A percentile compares a stretch with the other conserved stretches of the same genome.
These are phyloP conservation scores for Claviceps sp. DNA, from an alignment of 2,329 filamentous ascomycete genomes.

Conservation along the genomic window DNA sequence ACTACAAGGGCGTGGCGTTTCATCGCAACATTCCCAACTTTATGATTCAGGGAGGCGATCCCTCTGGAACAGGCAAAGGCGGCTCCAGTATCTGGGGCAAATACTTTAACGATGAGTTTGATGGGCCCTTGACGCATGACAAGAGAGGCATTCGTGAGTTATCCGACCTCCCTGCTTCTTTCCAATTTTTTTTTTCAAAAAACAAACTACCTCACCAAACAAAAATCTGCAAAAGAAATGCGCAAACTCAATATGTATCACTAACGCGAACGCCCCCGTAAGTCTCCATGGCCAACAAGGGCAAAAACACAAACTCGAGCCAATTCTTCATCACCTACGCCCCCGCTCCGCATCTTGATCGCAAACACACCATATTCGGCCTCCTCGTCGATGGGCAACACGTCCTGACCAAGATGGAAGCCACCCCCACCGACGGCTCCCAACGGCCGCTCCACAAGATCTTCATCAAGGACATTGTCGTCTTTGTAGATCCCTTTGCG, in stretches of 20 bases:
- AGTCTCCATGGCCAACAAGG: constrained; percentile 91
- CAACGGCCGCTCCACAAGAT: constrained; percentile 69
- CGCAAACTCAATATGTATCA: not conserved
- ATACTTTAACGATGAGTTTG: constrained; percentile 86
- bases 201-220: too few species aligned
- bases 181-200: not conserved
- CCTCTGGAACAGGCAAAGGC: constrained; percentile 82
- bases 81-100: constrained; percentile 87
- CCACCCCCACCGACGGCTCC: constrained; percentile 57
- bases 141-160: constrained; percentile 48
- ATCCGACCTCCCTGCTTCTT: not conserved
- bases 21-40: constrained; percentile 92
- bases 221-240: not conserved
- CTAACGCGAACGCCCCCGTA: not conserved
- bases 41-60: constrained; percentile 97
- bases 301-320: constrained; percentile 90
- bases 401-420: constrained; percentile 63
- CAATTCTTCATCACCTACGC: constrained; percentile 95
- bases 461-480: constrained; percentile 65
- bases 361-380: constrained; percentile 95
- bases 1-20: constrained; percentile 74
- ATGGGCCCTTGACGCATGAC: constrained; percentile 77
- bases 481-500: constrained; percentile 90
- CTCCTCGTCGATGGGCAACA: constrained; percentile 66
- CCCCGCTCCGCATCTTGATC: constrained; percentile 70